Conservation (phyloP, 768 basidiomycete genomes). For the Trametes cubensis region DNA sequence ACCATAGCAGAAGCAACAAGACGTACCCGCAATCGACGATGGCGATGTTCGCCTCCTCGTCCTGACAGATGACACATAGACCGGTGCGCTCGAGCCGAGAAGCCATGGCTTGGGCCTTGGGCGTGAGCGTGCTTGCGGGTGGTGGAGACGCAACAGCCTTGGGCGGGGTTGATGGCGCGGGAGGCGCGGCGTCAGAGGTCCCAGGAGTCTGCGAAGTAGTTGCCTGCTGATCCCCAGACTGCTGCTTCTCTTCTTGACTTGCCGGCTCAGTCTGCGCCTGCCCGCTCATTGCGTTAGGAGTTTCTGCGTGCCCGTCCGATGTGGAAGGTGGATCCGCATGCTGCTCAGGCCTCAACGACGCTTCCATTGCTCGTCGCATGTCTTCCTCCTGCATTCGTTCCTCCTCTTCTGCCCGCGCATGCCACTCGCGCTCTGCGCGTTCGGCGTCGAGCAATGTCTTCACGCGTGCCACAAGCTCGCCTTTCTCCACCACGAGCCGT, state of each 20-base stretch:
- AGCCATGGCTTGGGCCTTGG: conserved; percentile 43
- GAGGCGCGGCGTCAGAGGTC: not conserved
- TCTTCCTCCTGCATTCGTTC: conserved; percentile 28
- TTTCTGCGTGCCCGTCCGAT: too few relatives aligned
- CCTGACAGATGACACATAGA: conserved; percentile 90
- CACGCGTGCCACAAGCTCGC: conserved; percentile 78
- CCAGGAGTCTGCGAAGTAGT: not conserved
- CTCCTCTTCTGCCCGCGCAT: conserved; percentile 32
- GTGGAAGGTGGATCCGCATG: too few relatives aligned
- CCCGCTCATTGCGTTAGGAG: too few relatives aligned
- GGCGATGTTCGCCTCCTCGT: conserved; percentile 92
- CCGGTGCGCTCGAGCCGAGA: conserved; percentile 66
- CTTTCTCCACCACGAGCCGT: conserved; percentile 79
- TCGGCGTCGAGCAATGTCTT: conserved; percentile 57
- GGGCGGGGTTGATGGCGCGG: conserved; percentile 22
- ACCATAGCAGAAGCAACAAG: not conserved
- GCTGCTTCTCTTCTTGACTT: not conserved
- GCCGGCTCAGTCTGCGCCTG: not conserved
- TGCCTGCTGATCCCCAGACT: not conserved
- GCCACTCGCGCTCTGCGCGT: conserved; percentile 31
- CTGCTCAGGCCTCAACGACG: conserved; percentile 3
- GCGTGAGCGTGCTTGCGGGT: conserved; percentile 35
- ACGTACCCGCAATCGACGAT: conserved; percentile 93
- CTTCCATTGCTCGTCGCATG: conserved; percentile 25
- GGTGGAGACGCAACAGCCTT: conserved; percentile 30